Conservation (phyloP, 176 grass and related monocot genomes). For the Aegilops umbellulata region DNA sequence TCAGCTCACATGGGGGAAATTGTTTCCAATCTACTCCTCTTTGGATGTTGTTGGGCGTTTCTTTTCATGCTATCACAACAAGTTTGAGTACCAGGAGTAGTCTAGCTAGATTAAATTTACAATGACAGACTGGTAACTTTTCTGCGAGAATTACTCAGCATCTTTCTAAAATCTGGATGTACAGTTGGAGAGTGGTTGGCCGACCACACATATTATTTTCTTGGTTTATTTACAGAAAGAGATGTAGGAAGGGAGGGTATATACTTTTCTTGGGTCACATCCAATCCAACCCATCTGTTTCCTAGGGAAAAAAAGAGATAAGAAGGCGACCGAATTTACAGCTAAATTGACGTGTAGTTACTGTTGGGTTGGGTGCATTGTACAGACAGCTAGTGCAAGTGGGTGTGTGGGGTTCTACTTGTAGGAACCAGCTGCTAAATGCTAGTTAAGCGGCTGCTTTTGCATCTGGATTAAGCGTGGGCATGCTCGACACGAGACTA, state of each 20-base stretch:
- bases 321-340: slow-evolving; percentile 22
- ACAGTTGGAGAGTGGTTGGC: slow-evolving; percentile 9
- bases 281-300: slow-evolving; percentile 29
- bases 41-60: slow-evolving; percentile 28
- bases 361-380: background rate
- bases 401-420: slow-evolving; percentile 34
- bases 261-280: slow-evolving; percentile 44
- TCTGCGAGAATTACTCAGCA: background rate
- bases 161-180: background rate
- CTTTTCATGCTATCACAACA: background rate
- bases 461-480: slow-evolving; percentile 38
- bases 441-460: slow-evolving; percentile 28
- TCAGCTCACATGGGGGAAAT: slow-evolving; percentile 13
- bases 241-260: background rate
- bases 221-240: background rate
- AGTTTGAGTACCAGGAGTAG: background rate
- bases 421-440: slow-evolving; percentile 35
- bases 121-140: background rate
- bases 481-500: slow-evolving; percentile 2
- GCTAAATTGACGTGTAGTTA: slow-evolving; percentile 44
- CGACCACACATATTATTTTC: slow-evolving; percentile 17
- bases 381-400: slow-evolving; percentile 18
- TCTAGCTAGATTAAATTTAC: background rate
- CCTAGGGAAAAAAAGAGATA: background rate
- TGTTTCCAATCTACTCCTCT: background rate